A percentile compares a stretch with the other conserved stretches of the same genome.
Evolutionary conservation across 352 stramenopile species (phyloP).

Genomic region (Halophytophthora batemanensis): DNA sequence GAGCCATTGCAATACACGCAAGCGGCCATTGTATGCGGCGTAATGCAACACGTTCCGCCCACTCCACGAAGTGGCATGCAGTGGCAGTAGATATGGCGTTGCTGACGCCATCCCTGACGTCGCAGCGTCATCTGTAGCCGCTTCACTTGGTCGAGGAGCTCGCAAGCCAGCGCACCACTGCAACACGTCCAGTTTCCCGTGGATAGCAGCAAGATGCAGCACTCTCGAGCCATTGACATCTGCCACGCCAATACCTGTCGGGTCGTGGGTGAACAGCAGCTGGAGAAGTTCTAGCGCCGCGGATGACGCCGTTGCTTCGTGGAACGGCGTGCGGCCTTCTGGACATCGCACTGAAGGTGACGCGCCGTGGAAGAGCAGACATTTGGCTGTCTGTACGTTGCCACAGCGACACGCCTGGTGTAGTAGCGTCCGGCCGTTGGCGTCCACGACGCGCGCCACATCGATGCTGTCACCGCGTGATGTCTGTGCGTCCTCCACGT

Average conservation of each 20-base stretch:
- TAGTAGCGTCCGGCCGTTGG: constrained; percentile 55
- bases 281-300: constrained; percentile 39
- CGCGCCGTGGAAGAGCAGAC: constrained; percentile 52
- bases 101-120: not conserved
- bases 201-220: constrained; percentile 63
- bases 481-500: not conserved
- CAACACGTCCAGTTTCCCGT: constrained; percentile 56
- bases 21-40: constrained; percentile 55
- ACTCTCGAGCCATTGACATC: constrained; percentile 63
- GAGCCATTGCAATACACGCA: constrained; percentile 51
- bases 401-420: constrained; percentile 58
- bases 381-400: constrained; percentile 50
- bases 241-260: constrained; percentile 34
- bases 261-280: constrained; percentile 52
- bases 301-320: constrained; percentile 43
- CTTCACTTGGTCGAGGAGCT: constrained; percentile 1
- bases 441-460: constrained; percentile 44
- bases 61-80: constrained; percentile 57
- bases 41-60: constrained; percentile 70
- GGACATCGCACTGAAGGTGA: constrained; percentile 36
- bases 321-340: constrained; percentile 53
- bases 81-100: constrained; percentile 14
- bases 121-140: not conserved
- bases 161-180: constrained; percentile 40
- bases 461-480: constrained; percentile 16